Evolutionary conservation across 1,139 yeast species (phyloP).

Genomic region (Petasospora rhodanensis): DNA sequence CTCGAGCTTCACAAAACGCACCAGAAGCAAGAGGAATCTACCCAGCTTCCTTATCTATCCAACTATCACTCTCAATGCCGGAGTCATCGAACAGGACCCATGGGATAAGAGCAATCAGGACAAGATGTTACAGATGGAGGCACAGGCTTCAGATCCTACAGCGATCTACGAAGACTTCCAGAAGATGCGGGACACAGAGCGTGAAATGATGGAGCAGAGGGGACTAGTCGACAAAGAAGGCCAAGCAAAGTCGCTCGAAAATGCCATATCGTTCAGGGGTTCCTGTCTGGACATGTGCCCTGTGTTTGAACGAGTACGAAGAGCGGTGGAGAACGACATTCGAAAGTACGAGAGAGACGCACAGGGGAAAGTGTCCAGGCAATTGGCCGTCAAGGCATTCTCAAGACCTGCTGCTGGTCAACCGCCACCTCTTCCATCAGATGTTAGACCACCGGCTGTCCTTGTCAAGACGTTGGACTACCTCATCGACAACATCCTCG

Average conservation of each 20-base stretch:
- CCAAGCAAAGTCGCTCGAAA: conserved; percentile 71
- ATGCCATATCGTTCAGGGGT: conserved; percentile 85
- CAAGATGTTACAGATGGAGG: conserved; percentile 41
- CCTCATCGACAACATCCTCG: conserved; percentile 58
- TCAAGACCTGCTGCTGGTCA: conserved; percentile 98
- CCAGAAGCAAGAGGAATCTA: conserved; percentile 21
- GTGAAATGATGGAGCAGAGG: conserved; percentile 72
- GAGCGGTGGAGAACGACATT: conserved; percentile 86
- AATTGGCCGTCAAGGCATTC: conserved; percentile 82
- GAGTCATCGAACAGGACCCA: conserved; percentile 31
- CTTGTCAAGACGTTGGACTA: conserved; percentile 63
- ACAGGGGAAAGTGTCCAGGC: conserved; percentile 59
- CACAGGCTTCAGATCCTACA: conserved; percentile 39
- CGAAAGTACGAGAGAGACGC: conserved; percentile 73
- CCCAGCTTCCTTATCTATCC: conserved; percentile 34
- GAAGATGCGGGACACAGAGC: conserved; percentile 69
- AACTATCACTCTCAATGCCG: conserved; percentile 29
- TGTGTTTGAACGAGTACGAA: conserved; percentile 80
- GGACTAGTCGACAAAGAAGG: conserved; percentile 91
- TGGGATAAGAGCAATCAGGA: conserved; percentile 60
- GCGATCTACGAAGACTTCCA: conserved; percentile 58
- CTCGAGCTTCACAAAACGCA: conserved; percentile 16
- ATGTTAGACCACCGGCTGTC: conserved; percentile 88
- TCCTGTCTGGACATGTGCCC: conserved; percentile 96
- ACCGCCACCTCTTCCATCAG: conserved; percentile 96